phyloP scores from a whole-genome alignment of 352 stramenopile genomes.

The Phytophthora capsici region DNA sequence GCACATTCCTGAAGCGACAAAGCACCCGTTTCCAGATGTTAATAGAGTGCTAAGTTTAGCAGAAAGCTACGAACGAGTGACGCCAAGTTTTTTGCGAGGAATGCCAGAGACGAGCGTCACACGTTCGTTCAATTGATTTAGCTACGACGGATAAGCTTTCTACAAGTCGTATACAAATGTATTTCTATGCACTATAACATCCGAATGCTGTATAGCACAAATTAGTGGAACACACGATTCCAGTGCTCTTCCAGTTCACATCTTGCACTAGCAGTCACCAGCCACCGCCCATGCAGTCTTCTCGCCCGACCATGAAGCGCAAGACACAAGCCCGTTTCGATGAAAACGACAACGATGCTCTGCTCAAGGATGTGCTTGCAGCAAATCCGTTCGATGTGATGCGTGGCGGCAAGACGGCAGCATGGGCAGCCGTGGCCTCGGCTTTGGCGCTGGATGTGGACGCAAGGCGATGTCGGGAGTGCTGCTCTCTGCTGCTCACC shows the following conservation, averaged over 20 bases:
- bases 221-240: neutral
- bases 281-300: neutral
- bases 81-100: neutral
- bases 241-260: too few species aligned
- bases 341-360: neutral
- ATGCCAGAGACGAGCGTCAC: neutral
- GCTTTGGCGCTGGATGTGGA: neutral
- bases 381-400: neutral
- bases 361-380: neutral
- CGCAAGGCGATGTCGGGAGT: neutral
- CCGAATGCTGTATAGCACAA: neutral
- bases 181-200: neutral
- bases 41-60: conserved; percentile 10
- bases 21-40: too few species aligned
- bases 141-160: neutral
- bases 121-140: neutral
- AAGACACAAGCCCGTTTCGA: neutral
- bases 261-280: neutral
- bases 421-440: neutral
- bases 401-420: neutral
- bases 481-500: neutral
- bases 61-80: neutral
- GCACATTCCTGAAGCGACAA: too few species aligned
- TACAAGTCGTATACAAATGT: neutral
- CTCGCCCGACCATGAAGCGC: neutral